Conservation (phyloP, 495 filamentous ascomycete genomes). For the Daldinia loculata region DNA sequence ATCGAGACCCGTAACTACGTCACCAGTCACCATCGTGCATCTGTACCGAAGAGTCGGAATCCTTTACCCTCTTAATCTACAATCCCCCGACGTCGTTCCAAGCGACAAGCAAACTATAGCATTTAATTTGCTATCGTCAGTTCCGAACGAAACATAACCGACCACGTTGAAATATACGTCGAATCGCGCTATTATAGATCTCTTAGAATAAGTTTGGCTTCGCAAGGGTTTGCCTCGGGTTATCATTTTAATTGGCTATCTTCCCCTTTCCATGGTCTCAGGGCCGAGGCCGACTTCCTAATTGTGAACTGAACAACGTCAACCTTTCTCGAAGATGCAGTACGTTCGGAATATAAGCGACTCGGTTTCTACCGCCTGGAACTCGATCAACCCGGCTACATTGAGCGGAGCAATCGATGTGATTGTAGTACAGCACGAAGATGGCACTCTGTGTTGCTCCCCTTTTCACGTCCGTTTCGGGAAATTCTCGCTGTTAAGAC, state of each 20-base stretch:
- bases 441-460: conserved; percentile 87
- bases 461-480: conserved; percentile 99
- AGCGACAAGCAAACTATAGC: neutral
- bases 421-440: conserved; percentile 96
- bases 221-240: conserved; percentile 5
- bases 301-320: neutral
- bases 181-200: neutral
- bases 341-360: conserved; percentile 97
- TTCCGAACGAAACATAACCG: neutral
- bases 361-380: conserved; percentile 98
- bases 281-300: conserved; percentile 15
- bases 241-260: conserved; percentile 6
- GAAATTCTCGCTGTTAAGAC: conserved; percentile 95
- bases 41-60: conserved; percentile 23
- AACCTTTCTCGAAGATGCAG: conserved; percentile 70
- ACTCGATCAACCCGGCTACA: conserved; percentile 98
- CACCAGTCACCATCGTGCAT: conserved; percentile 36
- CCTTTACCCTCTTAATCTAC: conserved; percentile 14
- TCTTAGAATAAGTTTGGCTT: neutral
- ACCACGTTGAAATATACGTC: conserved; percentile 5
- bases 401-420: conserved; percentile 98
- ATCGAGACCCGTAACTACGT: conserved; percentile 37
- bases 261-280: conserved; percentile 19
- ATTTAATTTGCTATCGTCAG: neutral
- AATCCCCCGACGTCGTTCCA: conserved; percentile 9